Evolutionary conservation across 1,284 basidiomycete species (phyloP).

Genomic region (Mycosarcoma mackinlayi): DNA sequence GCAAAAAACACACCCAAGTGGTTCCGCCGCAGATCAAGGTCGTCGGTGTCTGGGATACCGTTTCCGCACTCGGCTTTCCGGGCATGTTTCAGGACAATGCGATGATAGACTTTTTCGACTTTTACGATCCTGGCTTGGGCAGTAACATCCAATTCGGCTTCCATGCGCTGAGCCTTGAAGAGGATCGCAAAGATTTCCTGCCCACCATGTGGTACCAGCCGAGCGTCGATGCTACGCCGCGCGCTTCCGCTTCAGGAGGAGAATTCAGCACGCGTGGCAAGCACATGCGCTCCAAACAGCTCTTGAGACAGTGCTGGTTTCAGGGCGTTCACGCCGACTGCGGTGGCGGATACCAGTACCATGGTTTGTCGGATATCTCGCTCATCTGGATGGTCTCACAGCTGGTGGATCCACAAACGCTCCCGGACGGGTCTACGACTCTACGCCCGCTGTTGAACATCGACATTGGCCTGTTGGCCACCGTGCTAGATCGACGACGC

Average conservation of each 20-base stretch:
- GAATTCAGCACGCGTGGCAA: conserved; percentile 5
- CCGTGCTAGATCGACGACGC: conserved; percentile 43
- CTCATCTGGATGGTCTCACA: conserved; percentile 65
- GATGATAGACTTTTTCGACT: conserved; percentile 52
- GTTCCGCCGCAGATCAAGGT: conserved; percentile 52
- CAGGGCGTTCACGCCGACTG: conserved; percentile 61
- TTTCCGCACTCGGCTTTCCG: conserved; percentile 49
- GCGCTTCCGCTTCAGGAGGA: neutral
- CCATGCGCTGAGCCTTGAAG: conserved; percentile 61
- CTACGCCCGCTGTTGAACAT: conserved; percentile 47
- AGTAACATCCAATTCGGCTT: conserved; percentile 59
- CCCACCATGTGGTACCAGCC: conserved; percentile 60
- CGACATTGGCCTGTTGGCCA: conserved; percentile 31
- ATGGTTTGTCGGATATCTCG: conserved; percentile 60
- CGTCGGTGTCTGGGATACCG: conserved; percentile 56
- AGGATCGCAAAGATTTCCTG: conserved; percentile 62
- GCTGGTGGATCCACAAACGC: conserved; percentile 42
- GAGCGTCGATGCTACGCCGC: neutral
- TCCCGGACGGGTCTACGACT: conserved; percentile 22
- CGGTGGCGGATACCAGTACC: conserved; percentile 59
- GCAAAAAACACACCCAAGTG: conserved; percentile 10
- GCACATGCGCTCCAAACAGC: conserved; percentile 47
- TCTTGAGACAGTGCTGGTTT: conserved; percentile 65
- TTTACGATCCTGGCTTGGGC: conserved; percentile 63
- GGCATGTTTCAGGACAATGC: conserved; percentile 44